Base-by-base conservation (phyloP, 768 basidiomycete species). In the Stropharia rugosoannulata region DNA sequence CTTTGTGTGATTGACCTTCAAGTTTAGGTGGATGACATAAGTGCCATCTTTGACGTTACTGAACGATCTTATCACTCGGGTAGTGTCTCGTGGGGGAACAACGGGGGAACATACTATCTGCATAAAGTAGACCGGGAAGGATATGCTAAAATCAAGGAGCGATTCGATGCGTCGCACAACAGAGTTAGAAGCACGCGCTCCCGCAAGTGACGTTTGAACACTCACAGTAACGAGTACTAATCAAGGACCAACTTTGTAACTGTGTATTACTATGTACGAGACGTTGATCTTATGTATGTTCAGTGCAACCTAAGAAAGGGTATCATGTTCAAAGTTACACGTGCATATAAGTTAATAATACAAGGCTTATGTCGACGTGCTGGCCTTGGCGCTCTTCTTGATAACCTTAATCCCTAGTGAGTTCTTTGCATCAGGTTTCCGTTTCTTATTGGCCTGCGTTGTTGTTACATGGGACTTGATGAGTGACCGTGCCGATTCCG, bases 41-140 rank as follows among this genome's bases (percentile, higher is more conserved):
- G 84, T 55, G 83, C 89, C 8, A 94, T 95, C 54, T 89, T 95
- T 67, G 84, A 89, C 49, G 87, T 91, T 7, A 80, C 80, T 36
- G 86, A 88, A 66, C 77, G 78, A 25, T 72, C 76, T 11, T 93
- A 90, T 66, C 79, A 78, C 53, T 82, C 85, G 3, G 90, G 89
- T 16, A 82, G 84, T 53, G 91, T 93, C 36, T 93, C 90, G 4
- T 94, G 92, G 92, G 89, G 84, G 11, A 83, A 82, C 55, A 78
- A 75, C 37, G 82, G 83, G 0, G 90, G 90, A 5, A 75, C 75
- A 25, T 92, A 90, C 63, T 92, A 86, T 63, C 64, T 92, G 57
- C 90, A 93, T 60, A 82, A 84, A 38, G 89, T 93, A 35, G 88
- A 92, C 68, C 81, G 90, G 40, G 75, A 75, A 57, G 85, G 86